phyloP scores from a whole-genome alignment of 2,329 filamentous ascomycete species.

The Diplodia corticola region DNA sequence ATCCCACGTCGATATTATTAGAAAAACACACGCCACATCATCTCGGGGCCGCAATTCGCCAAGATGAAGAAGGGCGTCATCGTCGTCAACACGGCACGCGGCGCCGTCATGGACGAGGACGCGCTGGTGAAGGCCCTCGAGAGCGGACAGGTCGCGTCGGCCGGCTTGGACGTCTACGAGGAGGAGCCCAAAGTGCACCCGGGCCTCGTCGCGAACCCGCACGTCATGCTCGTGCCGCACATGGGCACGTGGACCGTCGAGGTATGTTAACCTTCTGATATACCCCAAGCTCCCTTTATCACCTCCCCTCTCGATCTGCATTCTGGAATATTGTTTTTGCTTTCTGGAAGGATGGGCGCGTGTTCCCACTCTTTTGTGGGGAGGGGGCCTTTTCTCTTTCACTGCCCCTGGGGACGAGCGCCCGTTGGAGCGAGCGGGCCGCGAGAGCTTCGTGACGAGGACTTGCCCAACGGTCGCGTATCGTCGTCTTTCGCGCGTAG shows the following conservation, averaged over 20 bases:
- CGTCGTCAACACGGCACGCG: constrained; percentile 80
- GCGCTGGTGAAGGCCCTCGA: constrained; percentile 74
- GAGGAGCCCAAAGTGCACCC: constrained; percentile 76
- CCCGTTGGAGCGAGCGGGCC: neutral
- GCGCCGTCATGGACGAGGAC: constrained; percentile 78
- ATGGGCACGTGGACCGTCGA: constrained; percentile 83
- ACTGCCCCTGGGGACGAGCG: neutral
- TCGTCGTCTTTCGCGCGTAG: neutral
- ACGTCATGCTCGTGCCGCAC: constrained; percentile 76
- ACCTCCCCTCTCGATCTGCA: neutral
- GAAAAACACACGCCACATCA: constrained; percentile 71
- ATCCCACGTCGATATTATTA: constrained; percentile 29
- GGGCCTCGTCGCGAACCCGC: constrained; percentile 67
- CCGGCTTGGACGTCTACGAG: constrained; percentile 80
- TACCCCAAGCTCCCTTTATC: neutral
- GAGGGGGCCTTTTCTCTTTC: neutral
- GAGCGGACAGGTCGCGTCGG: constrained; percentile 67
- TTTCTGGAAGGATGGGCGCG: neutral
- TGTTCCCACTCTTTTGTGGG: neutral
- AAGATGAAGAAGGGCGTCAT: constrained; percentile 78
- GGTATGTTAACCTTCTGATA: constrained; percentile 33
- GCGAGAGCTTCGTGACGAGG: neutral
- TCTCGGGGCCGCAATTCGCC: constrained; percentile 68
- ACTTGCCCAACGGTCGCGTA: neutral
- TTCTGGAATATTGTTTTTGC: neutral